Evolutionary conservation across 78 protist genomes (phyloP), one percentile per base, ranked within the genome.

Genomic region (Dictyostelium purpureum): DNA sequence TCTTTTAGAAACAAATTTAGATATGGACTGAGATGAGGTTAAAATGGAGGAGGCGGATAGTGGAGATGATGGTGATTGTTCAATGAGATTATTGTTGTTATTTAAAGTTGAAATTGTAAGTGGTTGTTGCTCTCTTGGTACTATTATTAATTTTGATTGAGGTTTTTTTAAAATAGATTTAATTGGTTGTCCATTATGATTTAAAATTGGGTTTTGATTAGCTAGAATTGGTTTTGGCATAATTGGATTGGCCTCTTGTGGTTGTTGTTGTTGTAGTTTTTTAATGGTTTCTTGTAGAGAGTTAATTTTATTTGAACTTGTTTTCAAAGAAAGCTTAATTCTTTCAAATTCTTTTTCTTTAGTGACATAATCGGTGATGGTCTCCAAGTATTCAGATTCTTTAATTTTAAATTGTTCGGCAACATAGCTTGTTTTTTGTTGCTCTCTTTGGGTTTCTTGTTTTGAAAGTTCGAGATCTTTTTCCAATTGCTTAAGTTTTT

Each of bases 121-220:
- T 26, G 12, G 69, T 59, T 7, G 42, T 63, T 31, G 24, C 33
- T 63, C 71, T 63, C 71, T 63, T 63, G 71, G 71, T 63, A 31
- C 10, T 18, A 63, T 63, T 12, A 63, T 35, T 31, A 63, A 31
- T 33, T 33, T 63, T 4, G 71, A 3, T 47, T 10, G 3, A 47
- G 7, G 71, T 51, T 75, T 75, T 57, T 75, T 75, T 51, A 75
- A 35, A 75, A 75, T 75, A 7, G 81, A 75, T 51, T 75, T 75
- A 51, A 75, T 75, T 31, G 81, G 81, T 75, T 75, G 61, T 19
- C 81, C 81, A 51, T 51, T 75, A 14, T 24, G 40, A 52, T 75
- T n/a, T 11, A 75, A 24, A 28, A n/a, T 21, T 19, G 61, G 81
- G 81, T 75, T 52, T 75, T 19, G 16, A n/a, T 24, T 12, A 37